These are phyloP conservation scores for Scheffersomyces titani DNA, from an alignment of 1,139 yeast species.

Conservation along the genomic window DNA sequence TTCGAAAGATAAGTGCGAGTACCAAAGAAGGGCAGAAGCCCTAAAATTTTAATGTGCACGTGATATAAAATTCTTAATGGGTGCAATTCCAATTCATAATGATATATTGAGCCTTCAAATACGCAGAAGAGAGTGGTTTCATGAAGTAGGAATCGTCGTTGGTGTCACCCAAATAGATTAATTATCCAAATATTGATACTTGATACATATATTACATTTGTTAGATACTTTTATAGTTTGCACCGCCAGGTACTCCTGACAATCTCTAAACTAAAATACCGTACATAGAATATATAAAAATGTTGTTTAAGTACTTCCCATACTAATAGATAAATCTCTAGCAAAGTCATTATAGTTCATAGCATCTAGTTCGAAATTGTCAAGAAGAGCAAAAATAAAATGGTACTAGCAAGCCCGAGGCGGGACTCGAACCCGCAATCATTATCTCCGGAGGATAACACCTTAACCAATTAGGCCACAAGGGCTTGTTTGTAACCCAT, in stretches of 20 bases:
- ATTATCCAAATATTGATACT: background rate
- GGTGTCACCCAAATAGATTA: background rate
- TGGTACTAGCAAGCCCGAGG: constrained; percentile 38
- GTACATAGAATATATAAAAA: too few relatives aligned
- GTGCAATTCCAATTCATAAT: background rate
- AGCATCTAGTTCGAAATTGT: too few relatives aligned
- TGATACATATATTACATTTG: too few relatives aligned
- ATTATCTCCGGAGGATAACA: constrained; percentile 55
- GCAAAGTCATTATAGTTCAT: too few relatives aligned
- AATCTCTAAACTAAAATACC: too few relatives aligned
- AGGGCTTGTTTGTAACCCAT: constrained; percentile 31
- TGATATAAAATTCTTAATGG: background rate
- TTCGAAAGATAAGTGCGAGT: background rate
- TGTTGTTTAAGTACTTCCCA: too few relatives aligned
- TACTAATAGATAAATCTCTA: too few relatives aligned
- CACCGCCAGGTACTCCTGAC: too few relatives aligned
- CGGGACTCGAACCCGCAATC: constrained; percentile 65
- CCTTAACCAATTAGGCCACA: constrained; percentile 62
- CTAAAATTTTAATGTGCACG: constrained; percentile 5
- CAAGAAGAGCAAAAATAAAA: constrained; percentile 9
- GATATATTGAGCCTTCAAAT: background rate
- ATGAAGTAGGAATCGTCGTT: too few relatives aligned
- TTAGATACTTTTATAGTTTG: too few relatives aligned
- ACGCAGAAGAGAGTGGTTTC: background rate
- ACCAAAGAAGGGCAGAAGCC: constrained; percentile 18